Percentiles rank a stretch among this genome's conserved stretches.
Evolutionary conservation across 73 alveolate species (phyloP).

Genomic region (Tetrahymena borealis): DNA sequence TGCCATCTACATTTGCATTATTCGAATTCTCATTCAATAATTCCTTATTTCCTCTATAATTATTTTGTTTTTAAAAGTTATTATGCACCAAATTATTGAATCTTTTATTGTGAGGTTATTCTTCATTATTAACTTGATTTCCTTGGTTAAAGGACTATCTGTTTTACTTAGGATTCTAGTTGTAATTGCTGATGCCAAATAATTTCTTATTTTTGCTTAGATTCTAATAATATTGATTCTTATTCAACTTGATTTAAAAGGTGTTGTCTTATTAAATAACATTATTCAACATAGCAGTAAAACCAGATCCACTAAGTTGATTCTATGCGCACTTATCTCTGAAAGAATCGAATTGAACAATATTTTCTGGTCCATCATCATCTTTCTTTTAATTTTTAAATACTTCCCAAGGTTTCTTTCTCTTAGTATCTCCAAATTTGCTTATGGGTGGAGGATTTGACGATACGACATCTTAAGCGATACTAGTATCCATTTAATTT

Average conservation of each 20-base stretch:
- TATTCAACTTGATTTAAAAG: neutral
- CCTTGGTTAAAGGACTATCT: too few relatives aligned
- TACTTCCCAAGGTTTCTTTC: conserved; percentile 4
- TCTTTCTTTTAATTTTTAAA: neutral
- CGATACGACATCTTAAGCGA: neutral
- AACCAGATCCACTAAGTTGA: neutral
- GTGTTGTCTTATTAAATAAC: neutral
- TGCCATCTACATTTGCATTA: too few relatives aligned
- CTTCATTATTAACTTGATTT: too few relatives aligned
- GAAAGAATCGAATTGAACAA: neutral
- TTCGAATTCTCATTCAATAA: neutral
- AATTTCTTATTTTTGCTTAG: neutral
- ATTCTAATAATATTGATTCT: neutral
- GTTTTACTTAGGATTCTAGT: neutral
- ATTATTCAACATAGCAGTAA: neutral
- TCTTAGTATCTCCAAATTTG: neutral
- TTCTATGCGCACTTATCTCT: neutral
- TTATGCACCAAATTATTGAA: neutral
- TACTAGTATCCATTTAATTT: neutral
- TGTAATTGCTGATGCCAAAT: neutral
- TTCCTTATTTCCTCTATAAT: neutral
- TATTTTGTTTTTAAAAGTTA: neutral
- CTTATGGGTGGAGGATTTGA: neutral
- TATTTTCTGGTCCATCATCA: neutral
- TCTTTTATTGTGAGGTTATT: neutral